Percentiles rank a stretch among this genome's conserved stretches.
Conservation (phyloP, 2,329 filamentous ascomycete species). For the Pseudogymnoascus sp. region DNA sequence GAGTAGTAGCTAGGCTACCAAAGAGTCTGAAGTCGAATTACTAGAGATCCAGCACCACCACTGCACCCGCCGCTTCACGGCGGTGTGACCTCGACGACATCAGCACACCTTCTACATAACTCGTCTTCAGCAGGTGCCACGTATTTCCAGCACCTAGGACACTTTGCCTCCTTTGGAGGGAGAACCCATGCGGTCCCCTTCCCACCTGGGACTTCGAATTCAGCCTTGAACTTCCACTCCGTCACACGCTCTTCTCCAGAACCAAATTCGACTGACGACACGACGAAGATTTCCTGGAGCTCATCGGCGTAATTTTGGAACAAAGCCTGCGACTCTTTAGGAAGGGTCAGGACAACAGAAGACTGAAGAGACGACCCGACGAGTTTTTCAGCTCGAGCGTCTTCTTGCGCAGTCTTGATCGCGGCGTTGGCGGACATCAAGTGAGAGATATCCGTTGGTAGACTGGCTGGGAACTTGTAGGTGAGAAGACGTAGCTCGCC, state of each 20-base stretch:
- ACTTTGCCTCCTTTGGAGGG: conserved; percentile 56
- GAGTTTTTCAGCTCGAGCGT: conserved; percentile 59
- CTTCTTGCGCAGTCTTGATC: conserved; percentile 69
- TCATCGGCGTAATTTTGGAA: conserved; percentile 31
- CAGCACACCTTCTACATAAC: conserved; percentile 67
- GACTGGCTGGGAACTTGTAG: conserved; percentile 11
- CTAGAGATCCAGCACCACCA: neutral
- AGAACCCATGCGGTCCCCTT: conserved; percentile 22
- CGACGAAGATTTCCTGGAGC: conserved; percentile 54
- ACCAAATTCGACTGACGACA: conserved; percentile 52
- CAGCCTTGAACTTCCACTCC: conserved; percentile 36
- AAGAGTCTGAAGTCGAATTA: neutral
- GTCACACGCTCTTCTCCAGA: conserved; percentile 35
- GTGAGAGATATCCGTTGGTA: conserved; percentile 17
- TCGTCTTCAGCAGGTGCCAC: conserved; percentile 56
- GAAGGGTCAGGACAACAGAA: conserved; percentile 50
- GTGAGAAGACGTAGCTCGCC: conserved; percentile 12
- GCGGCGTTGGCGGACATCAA: conserved; percentile 41
- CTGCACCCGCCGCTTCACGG: neutral
- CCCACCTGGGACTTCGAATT: conserved; percentile 20
- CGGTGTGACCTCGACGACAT: conserved; percentile 43
- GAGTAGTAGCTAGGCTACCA: neutral
- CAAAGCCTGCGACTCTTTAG: conserved; percentile 25
- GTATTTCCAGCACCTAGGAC: conserved; percentile 83
- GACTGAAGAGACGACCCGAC: conserved; percentile 78